Conservation (phyloP, 2,329 filamentous ascomycete genomes). For the Orbilia quercus region DNA sequence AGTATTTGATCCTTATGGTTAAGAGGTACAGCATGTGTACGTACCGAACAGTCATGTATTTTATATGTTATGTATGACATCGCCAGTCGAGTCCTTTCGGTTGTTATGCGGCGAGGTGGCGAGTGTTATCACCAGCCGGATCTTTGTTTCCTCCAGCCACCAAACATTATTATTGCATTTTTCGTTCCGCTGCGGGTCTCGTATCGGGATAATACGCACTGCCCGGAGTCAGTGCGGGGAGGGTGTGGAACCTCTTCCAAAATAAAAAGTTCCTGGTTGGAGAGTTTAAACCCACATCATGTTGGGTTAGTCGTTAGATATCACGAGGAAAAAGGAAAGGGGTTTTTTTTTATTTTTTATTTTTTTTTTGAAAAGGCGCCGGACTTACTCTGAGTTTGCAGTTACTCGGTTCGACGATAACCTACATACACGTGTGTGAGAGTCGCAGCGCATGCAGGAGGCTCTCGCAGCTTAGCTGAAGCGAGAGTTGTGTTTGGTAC, state of each 20-base stretch:
- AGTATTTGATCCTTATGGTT: too few species aligned
- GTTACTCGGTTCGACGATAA: too few species aligned
- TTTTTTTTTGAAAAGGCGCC: constrained; percentile 28
- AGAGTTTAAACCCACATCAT: not conserved
- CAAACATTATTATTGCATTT: constrained; percentile 28
- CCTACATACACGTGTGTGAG: constrained; percentile 46
- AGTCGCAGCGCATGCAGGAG: constrained; percentile 34
- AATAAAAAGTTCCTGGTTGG: constrained; percentile 39
- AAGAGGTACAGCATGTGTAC: too few species aligned
- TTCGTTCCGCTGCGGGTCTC: constrained; percentile 54
- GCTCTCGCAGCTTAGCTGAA: not conserved
- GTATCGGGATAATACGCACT: constrained; percentile 51
- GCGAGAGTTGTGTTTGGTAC: not conserved
- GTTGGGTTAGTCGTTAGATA: not conserved
- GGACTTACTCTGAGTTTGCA: constrained; percentile 14
- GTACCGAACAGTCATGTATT: too few species aligned
- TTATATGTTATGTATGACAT: too few species aligned
- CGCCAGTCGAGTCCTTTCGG: too few species aligned
- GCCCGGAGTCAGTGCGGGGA: constrained; percentile 30
- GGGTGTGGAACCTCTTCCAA: constrained; percentile 1
- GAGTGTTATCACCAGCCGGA: constrained; percentile 37
- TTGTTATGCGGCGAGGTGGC: constrained; percentile 14
- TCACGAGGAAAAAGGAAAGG: not conserved
- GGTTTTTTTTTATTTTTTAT: not conserved
- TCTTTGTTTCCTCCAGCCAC: constrained; percentile 32